phyloP scores from a whole-genome alignment of 1,284 basidiomycete species.

The Xerocomus amazonicus region DNA sequence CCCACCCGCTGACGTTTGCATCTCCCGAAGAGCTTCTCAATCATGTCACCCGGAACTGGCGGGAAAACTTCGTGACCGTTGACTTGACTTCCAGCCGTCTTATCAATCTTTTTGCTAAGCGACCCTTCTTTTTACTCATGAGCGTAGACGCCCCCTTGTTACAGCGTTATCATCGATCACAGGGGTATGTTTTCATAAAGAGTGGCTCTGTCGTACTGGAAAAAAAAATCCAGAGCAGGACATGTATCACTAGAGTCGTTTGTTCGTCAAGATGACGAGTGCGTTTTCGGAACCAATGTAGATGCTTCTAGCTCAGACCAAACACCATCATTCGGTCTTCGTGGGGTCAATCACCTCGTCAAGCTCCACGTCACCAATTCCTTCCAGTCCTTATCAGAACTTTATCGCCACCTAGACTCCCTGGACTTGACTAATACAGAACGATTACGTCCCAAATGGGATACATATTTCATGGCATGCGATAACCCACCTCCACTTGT shows the following conservation, averaged over 20 bases:
- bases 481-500: background rate
- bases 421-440: conserved; percentile 70
- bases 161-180: conserved; percentile 50
- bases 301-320: conserved; percentile 1
- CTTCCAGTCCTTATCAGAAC: conserved; percentile 50
- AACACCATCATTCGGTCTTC: conserved; percentile 34
- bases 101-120: conserved; percentile 71
- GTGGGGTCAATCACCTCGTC: conserved; percentile 46
- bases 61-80: conserved; percentile 74
- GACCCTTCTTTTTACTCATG: conserved; percentile 90
- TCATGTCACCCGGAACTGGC: conserved; percentile 84
- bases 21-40: conserved; percentile 62
- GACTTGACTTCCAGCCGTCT: conserved; percentile 62
- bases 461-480: conserved; percentile 91
- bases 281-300: conserved; percentile 48
- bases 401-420: conserved; percentile 64
- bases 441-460: conserved; percentile 85
- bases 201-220: conserved; percentile 11
- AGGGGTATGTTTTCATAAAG: conserved; percentile 39
- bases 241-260: conserved; percentile 64
- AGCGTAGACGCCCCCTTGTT: conserved; percentile 83
- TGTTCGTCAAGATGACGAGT: conserved; percentile 56
- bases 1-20: conserved; percentile 40
- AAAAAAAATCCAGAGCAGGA: conserved; percentile 15
- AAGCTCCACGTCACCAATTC: conserved; percentile 73